Base-by-base conservation (phyloP, 2,329 filamentous ascomycete species). In the Dothiorella sarmentorum region DNA sequence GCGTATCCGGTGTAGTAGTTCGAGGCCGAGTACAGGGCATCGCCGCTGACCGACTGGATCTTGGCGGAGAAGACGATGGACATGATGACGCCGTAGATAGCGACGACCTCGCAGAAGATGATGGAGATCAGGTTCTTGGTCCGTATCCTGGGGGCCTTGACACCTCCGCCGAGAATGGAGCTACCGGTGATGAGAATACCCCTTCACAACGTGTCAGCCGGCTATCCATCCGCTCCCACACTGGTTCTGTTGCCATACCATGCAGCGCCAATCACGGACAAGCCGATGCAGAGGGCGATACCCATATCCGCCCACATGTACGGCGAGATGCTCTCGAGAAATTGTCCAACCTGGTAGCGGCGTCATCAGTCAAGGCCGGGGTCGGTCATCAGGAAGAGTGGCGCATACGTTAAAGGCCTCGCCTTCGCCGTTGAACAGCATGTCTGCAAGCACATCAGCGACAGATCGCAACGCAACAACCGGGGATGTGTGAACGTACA, bases 11-110 rank as follows among this genome's bases (percentile, higher is more conserved):
- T 97, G 74, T 96, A 99, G 79, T 93, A 94, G 69, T 91, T 90
- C 72, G 85, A 85, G 55, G 83, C 85, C 11, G 88, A 88, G 77
- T 88, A 89, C 27, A 91, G 75, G 17, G 82, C 81, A 37, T 87
- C 83, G 59, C 82, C 82, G 42, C 80, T 71, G 27, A 94, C 82
- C 58, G 82, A 74, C 67, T 84, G 82, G 67, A 99, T 78, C 76
- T 97, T 96, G 62, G 92, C 84, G 43, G 92, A 95, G 80, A 97
- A 97, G 69, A 99, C 89, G 73, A 99, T 99, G 68, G 92, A 89
- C 91, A 99, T 99, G 78, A 99, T 99, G 77, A 99, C 93, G 69
- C 95, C 95, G 82, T 99, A 99, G 76, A 99, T 99, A 76, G 94
- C 94, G 70, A 99, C 94, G 71, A 99, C 94, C 79, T 99, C 94